Conservation (phyloP, 192 early-diverging fungal genomes). For the Thoreauomyces humboldtii region DNA sequence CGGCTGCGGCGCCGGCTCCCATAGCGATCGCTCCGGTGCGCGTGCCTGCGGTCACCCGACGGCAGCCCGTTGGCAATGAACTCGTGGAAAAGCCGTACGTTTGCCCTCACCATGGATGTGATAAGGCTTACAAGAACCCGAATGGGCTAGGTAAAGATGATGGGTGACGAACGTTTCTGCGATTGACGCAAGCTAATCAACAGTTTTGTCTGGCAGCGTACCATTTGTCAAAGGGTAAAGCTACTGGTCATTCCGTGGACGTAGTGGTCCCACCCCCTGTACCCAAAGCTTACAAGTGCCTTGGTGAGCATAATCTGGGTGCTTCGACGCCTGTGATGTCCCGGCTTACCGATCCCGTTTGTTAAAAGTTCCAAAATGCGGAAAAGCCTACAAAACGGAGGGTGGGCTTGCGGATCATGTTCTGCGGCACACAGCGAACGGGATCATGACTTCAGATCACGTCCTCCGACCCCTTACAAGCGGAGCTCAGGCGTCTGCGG, state of each 20-base stretch:
- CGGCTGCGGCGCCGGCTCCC: not conserved
- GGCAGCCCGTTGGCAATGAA: not conserved
- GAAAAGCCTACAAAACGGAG: constrained; percentile 19
- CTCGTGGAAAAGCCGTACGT: constrained; percentile 23
- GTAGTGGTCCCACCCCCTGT: not conserved
- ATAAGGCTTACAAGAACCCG: constrained; percentile 35
- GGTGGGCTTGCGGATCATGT: constrained; percentile 8
- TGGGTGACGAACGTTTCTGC: not conserved
- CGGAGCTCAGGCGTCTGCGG: too few species aligned
- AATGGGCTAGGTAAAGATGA: constrained; percentile 28
- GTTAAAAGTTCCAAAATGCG: not conserved
- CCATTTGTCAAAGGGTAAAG: constrained; percentile 27
- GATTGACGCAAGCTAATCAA: too few species aligned
- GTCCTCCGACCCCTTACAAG: too few species aligned
- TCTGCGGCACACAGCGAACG: not conserved
- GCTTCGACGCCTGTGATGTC: too few species aligned
- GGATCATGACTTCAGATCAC: not conserved
- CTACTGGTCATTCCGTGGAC: constrained; percentile 9
- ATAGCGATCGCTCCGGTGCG: too few species aligned
- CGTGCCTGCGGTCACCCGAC: not conserved
- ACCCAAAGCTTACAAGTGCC: constrained; percentile 9
- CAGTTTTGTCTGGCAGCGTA: constrained; percentile 9
- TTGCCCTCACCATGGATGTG: constrained; percentile 30
- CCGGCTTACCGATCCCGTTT: not conserved
- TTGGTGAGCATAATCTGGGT: not conserved